Percentiles rank a stretch among this genome's conserved stretches.
Evolutionary conservation across 768 basidiomycete genomes (phyloP).

Genomic region (Lepiota brunneoincarnata): DNA sequence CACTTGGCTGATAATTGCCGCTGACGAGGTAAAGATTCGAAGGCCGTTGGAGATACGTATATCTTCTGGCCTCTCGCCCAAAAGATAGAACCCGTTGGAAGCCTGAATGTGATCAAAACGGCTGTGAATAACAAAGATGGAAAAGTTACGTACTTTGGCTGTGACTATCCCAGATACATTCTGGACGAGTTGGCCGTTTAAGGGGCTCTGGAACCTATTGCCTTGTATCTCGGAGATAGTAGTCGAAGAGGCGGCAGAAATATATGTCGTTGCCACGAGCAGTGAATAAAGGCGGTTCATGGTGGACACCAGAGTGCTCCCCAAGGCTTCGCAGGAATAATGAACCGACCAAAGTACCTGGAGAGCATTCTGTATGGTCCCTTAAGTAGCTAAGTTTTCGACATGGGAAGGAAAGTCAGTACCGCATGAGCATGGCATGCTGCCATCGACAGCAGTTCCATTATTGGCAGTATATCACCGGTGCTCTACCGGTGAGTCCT

Average conservation of each 20-base stretch:
- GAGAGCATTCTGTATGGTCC: background rate
- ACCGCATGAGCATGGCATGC: constrained; percentile 25
- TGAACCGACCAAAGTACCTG: constrained; percentile 15
- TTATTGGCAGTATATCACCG: constrained; percentile 4
- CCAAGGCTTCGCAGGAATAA: constrained; percentile 7
- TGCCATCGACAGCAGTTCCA: constrained; percentile 9
- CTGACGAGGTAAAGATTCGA: constrained; percentile 42
- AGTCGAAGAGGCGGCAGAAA: constrained; percentile 27
- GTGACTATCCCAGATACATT: constrained; percentile 51
- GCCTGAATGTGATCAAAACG: constrained; percentile 26
- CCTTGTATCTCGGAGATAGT: constrained; percentile 56
- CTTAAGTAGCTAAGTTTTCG: constrained; percentile 13
- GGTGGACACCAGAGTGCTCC: constrained; percentile 9
- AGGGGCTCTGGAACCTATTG: constrained; percentile 42
- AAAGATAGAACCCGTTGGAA: constrained; percentile 46
- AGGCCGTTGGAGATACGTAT: constrained; percentile 50
- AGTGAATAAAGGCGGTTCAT: constrained; percentile 32
- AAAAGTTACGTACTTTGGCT: constrained; percentile 39
- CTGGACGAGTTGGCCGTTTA: constrained; percentile 39
- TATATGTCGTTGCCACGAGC: constrained; percentile 25
- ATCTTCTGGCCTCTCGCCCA: constrained; percentile 41
- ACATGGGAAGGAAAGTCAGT: constrained; percentile 16
- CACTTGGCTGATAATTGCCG: constrained; percentile 34
- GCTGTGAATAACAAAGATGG: background rate
- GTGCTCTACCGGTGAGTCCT: background rate